A percentile compares a stretch with the other conserved stretches of the same genome.
Conservation (phyloP, 164 flowering plant genomes). For the Tinospora cordifolia region DNA sequence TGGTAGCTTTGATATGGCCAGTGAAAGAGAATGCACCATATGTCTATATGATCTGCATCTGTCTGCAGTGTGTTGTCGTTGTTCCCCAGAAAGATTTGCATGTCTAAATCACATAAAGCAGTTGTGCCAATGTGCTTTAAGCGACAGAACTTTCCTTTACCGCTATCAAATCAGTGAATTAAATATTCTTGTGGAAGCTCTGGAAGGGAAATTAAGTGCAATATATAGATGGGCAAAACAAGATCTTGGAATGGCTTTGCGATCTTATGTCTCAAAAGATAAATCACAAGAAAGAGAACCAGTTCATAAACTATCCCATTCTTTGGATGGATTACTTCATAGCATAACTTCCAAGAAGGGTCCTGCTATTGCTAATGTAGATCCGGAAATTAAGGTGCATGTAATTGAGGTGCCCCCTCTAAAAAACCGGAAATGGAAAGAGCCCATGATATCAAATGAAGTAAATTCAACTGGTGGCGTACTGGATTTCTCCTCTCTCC, state of each 20-base stretch:
- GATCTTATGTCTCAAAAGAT: slow-evolving; percentile 35
- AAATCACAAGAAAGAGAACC: slow-evolving; percentile 13
- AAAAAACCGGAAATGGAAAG: slow-evolving; percentile 17
- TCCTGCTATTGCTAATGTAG: slow-evolving; percentile 5
- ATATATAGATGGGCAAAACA: slow-evolving; percentile 63
- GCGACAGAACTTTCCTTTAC: slow-evolving; percentile 36
- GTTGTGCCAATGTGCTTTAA: slow-evolving; percentile 61
- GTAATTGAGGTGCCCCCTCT: background rate
- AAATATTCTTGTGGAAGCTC: slow-evolving; percentile 46
- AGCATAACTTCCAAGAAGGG: background rate
- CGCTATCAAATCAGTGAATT: slow-evolving; percentile 50
- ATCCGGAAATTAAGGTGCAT: slow-evolving; percentile 19
- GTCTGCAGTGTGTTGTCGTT: slow-evolving; percentile 61
- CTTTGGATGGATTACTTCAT: background rate
- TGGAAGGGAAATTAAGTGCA: slow-evolving; percentile 69
- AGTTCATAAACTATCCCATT: slow-evolving; percentile 9
- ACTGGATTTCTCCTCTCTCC: slow-evolving; percentile 1
- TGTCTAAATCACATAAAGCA: slow-evolving; percentile 65
- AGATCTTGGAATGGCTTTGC: slow-evolving; percentile 52
- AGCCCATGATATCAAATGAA: slow-evolving; percentile 6
- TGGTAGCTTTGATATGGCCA: slow-evolving; percentile 31
- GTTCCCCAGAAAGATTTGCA: slow-evolving; percentile 54
- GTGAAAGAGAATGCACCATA: slow-evolving; percentile 50
- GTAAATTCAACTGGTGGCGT: slow-evolving; percentile 3
- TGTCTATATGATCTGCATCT: slow-evolving; percentile 64